Evolutionary conservation across 2,329 filamentous ascomycete genomes (phyloP), one percentile per base, ranked within the genome.

Genomic region (Ophiostoma angusticollis): DNA sequence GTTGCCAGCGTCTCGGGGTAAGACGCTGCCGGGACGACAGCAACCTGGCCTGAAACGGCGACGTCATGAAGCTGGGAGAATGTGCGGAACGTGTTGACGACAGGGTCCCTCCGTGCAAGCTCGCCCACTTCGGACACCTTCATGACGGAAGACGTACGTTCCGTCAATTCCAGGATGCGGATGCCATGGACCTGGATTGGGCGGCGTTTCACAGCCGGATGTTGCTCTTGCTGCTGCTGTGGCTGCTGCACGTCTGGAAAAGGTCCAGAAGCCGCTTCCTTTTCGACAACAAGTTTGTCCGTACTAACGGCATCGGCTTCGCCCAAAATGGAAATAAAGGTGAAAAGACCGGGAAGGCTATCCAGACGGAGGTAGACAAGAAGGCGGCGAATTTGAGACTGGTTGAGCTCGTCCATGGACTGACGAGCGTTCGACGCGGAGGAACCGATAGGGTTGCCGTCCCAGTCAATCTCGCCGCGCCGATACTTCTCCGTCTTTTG

Each of bases 141-240:
- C 89, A 96, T 96, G 50, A 95, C 89, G 14, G 86, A 87, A 1
- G 89, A 95, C 30, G 84, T 82, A 69, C 89, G 85, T 50, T 95
- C 87, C 0, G 84, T 93, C 11, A 96, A 72, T 53, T 93, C 84
- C 35, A 93, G 62, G 13, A 96, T 70, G 12, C 87, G 80, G n/a
- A 94, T 62, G 23, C 86, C 89, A 50, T 93, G 84, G 0, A 86
- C 80, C 52, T 82, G 72, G 1, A 89, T 67, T 1, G 74, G 70
- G 8, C 65, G 62, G 37, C 60, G 64, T 18, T 50, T 54, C 38
- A 51, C 48, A 25, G 45, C 45, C 27, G 37, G 45, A 38, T 40
- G 40, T 18, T 40, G 25, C n/a, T 43, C 45, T 31, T 59, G 3
- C 56, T 64, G 3, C 53, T 69, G 0, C 52, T 60, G 0, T 4